Percentiles rank a stretch among this genome's conserved stretches.
phyloP scores from a whole-genome alignment of 2,329 filamentous ascomycete species.

The Verticillium dahliae region DNA sequence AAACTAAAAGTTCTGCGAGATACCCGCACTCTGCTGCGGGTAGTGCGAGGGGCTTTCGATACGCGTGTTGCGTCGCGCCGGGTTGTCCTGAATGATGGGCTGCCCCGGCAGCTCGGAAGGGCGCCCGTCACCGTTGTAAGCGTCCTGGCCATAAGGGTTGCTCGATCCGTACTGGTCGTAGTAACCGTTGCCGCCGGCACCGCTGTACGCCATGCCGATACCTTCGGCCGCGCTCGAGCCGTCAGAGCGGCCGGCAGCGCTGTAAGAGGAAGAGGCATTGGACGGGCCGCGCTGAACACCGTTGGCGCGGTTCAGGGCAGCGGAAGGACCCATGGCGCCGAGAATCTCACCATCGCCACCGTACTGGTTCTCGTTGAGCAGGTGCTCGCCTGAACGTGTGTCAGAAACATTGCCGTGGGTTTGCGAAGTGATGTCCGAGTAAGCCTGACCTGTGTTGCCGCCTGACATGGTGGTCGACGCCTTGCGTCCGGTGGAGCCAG shows the following conservation, averaged over 20 bases:
- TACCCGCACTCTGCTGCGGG: slow-evolving; percentile 88
- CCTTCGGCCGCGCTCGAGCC: slow-evolving; percentile 46
- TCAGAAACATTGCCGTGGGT: slow-evolving; percentile 61
- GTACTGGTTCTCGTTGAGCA: slow-evolving; percentile 45
- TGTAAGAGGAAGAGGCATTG: slow-evolving; percentile 95
- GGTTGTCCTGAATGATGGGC: slow-evolving; percentile 88
- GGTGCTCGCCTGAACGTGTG: slow-evolving; percentile 60
- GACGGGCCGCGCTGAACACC: slow-evolving; percentile 86
- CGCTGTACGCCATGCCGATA: slow-evolving; percentile 35
- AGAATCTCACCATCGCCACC: slow-evolving; percentile 75
- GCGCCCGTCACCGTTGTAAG: slow-evolving; percentile 24
- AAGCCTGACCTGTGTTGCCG: slow-evolving; percentile 47
- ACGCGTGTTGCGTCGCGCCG: slow-evolving; percentile 83
- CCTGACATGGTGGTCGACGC: slow-evolving; percentile 85
- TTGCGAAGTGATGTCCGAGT: slow-evolving; percentile 70
- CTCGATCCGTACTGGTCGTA: slow-evolving; percentile 53
- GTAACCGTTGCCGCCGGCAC: slow-evolving; percentile 34
- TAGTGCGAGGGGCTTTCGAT: slow-evolving; percentile 89
- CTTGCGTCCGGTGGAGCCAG: slow-evolving; percentile 68
- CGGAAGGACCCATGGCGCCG: slow-evolving; percentile 70
- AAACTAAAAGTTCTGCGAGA: slow-evolving; percentile 87
- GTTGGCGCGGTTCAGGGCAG: slow-evolving; percentile 53
- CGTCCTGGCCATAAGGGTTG: slow-evolving; percentile 48
- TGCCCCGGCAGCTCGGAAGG: slow-evolving; percentile 45
- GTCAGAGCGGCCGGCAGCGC: slow-evolving; percentile 69